Evolutionary conservation across 2,329 filamentous ascomycete species (phyloP), one percentile per base, ranked within the genome.

Genomic region (Metarhizium guizhouense): DNA sequence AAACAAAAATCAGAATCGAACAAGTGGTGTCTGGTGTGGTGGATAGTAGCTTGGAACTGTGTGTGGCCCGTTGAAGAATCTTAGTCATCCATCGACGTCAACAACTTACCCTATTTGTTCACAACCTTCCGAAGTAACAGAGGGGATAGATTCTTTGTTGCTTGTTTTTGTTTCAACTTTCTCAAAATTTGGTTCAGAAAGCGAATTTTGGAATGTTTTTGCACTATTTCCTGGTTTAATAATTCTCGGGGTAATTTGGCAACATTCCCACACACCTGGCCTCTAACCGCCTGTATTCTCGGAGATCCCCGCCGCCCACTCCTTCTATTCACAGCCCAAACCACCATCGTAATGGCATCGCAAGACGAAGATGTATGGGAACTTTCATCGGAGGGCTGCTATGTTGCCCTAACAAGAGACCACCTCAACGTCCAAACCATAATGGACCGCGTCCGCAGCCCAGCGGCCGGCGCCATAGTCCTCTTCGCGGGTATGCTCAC

Each of bases 391-490:
- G 74, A 76, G 11, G 70, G 68, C 50, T 84, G 86, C 67, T 82
- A 85, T 68, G 86, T 91, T 45, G 83, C 82, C 52, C 76, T 95
- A 8, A 91, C 88, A 3, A 73, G 83, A 58, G 71, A 80, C 40
- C 68, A 74, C 47, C 80, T 94, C 57, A 76, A 85, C 64, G 72
- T 79, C 20, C 73, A 77, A 20, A 64, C 74, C 5, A 74, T 81
- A 34, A 86, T 90, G 70, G 75, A 84, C 61, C 78, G 76, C 50
- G 88, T 94, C 25, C 84, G 87, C 60, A 88, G 82, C 62, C 84
- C 86, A 20, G 80, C 84, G 63, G 87, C 88, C 11, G 88, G 88
- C 6, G 88, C 88, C 13, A 86, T 90, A 51, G 87, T 92, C 10
- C 65, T 91, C 38, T 92, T 92, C 67, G 84, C 86, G 56, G 88